These are phyloP conservation scores for Jacaranda mimosifolia DNA, from an alignment of 257 asterid genomes.

Conservation along the genomic window DNA sequence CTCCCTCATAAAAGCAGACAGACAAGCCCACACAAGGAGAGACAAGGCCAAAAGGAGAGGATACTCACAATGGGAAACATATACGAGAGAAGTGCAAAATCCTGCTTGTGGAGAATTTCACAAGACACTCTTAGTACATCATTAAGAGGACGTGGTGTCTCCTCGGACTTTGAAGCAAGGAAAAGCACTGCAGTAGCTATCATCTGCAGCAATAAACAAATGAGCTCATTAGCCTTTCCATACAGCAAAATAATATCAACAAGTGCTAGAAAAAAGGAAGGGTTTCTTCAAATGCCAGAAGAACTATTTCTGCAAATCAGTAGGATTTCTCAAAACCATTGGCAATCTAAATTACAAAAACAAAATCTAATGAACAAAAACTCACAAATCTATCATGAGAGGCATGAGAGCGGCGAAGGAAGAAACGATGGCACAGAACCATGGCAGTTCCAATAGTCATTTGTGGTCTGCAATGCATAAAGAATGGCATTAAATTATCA, in stretches of 20 bases:
- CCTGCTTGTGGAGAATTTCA: slow-evolving; percentile 72
- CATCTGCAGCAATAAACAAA: slow-evolving; percentile 54
- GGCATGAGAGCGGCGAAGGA: slow-evolving; percentile 80
- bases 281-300: background rate
- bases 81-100: slow-evolving; percentile 61
- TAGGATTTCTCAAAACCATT: slow-evolving; percentile 6
- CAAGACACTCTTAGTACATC: slow-evolving; percentile 63
- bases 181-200: slow-evolving; percentile 82
- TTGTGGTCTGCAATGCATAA: slow-evolving; percentile 65
- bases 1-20: background rate
- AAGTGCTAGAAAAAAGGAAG: background rate
- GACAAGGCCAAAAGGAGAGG: slow-evolving; percentile 17
- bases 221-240: slow-evolving; percentile 22
- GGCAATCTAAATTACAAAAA: background rate
- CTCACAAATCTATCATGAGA: slow-evolving; percentile 86
- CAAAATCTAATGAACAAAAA: background rate
- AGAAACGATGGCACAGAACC: slow-evolving; percentile 90
- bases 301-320: background rate
- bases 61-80: slow-evolving; percentile 68
- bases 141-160: slow-evolving; percentile 78
- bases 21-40: background rate
- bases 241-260: slow-evolving; percentile 15
- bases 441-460: slow-evolving; percentile 83
- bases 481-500: background rate
- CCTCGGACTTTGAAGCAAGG: slow-evolving; percentile 84